Evolutionary conservation across 306 rosid species (phyloP).

Genomic region (Vigna mungo): DNA sequence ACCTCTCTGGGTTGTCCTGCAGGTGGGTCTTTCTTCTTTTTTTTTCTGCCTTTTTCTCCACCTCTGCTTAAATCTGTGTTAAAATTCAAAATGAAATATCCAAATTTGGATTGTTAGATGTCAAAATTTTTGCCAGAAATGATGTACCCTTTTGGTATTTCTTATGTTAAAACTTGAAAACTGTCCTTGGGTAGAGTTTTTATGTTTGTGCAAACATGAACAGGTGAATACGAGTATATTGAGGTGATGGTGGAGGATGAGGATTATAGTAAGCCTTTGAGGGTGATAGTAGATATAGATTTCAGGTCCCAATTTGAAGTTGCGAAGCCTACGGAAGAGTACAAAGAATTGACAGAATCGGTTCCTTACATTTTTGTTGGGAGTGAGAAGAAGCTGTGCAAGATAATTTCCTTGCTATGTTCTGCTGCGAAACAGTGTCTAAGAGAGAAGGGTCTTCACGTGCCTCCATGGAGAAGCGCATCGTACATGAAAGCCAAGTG

Average conservation of each 20-base stretch:
- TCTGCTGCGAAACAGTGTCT: slow-evolving; percentile 80
- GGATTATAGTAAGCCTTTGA: slow-evolving; percentile 36
- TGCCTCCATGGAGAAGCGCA: slow-evolving; percentile 88
- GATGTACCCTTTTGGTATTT: background rate
- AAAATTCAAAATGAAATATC: background rate
- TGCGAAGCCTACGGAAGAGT: slow-evolving; percentile 69
- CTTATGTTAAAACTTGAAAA: background rate
- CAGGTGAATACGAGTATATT: slow-evolving; percentile 77
- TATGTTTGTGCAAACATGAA: background rate
- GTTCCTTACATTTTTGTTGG: slow-evolving; percentile 72
- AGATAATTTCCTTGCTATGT: slow-evolving; percentile 64
- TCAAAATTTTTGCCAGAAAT: background rate
- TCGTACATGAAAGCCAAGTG: slow-evolving; percentile 62
- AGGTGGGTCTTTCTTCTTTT: slow-evolving; percentile 49
- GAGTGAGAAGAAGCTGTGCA: slow-evolving; percentile 58
- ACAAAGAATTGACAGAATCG: slow-evolving; percentile 58
- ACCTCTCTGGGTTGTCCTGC: slow-evolving; percentile 72
- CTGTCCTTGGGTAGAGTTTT: background rate
- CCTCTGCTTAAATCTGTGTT: background rate
- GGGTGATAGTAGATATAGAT: slow-evolving; percentile 75
- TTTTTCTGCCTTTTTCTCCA: background rate
- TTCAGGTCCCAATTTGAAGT: slow-evolving; percentile 85
- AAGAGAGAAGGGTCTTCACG: slow-evolving; percentile 69
- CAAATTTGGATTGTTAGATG: background rate
- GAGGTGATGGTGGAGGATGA: slow-evolving; percentile 54